Evolutionary conservation across 2,329 filamentous ascomycete species (phyloP).

Genomic region (Diaporthe velutina): DNA sequence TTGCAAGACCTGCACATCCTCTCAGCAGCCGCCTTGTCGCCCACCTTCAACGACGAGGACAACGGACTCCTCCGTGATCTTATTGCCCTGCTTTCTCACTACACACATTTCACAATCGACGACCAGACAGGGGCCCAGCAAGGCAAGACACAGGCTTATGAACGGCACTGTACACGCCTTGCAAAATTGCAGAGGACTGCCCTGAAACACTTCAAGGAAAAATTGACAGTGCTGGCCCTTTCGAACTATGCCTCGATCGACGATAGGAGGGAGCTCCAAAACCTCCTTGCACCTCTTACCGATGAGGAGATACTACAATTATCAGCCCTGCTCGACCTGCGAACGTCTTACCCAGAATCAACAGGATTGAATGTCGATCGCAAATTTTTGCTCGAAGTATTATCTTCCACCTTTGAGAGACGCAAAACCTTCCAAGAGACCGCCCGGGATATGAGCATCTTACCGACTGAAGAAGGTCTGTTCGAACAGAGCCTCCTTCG

Average conservation of each 20-base stretch:
- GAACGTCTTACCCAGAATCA: conserved; percentile 84
- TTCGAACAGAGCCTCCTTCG: conserved; percentile 85
- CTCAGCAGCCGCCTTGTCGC: conserved; percentile 82
- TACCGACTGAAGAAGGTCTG: conserved; percentile 87
- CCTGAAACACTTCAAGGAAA: conserved; percentile 87
- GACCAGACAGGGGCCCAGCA: conserved; percentile 88
- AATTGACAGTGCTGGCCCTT: conserved; percentile 89
- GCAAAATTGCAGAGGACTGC: conserved; percentile 84
- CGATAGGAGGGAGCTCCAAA: conserved; percentile 81
- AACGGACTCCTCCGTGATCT: conserved; percentile 86
- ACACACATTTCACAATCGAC: conserved; percentile 89
- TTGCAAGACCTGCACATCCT: conserved; percentile 88
- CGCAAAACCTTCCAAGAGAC: conserved; percentile 86
- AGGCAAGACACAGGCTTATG: conserved; percentile 79
- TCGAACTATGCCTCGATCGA: conserved; percentile 94
- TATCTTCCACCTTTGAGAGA: conserved; percentile 82
- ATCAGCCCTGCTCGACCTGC: conserved; percentile 78
- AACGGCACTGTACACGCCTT: conserved; percentile 81
- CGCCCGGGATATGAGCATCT: conserved; percentile 76
- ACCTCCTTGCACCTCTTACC: conserved; percentile 78
- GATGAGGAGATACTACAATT: conserved; percentile 81
- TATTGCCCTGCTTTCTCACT: conserved; percentile 84
- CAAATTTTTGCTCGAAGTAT: conserved; percentile 75
- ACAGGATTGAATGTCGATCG: conserved; percentile 74
- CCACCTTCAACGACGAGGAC: conserved; percentile 79